These are phyloP conservation scores for Venturia pyrina DNA, from an alignment of 2,329 filamentous ascomycete genomes.

Conservation along the genomic window DNA sequence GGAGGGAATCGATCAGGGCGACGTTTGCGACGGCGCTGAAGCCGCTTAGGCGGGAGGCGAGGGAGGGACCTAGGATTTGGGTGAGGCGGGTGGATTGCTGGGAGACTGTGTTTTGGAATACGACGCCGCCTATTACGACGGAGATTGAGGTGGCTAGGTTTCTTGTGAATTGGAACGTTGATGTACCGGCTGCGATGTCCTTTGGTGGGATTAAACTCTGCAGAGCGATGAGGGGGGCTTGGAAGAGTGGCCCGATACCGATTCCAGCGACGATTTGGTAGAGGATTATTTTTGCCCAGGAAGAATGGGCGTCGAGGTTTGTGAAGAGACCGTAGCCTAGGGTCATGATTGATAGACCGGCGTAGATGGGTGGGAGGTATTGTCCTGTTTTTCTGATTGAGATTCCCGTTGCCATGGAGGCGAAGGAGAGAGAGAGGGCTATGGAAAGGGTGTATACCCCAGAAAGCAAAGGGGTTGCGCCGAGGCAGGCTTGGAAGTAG, in stretches of 20 bases:
- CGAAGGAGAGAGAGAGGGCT: slow-evolving; percentile 55
- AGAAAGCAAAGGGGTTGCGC: slow-evolving; percentile 57
- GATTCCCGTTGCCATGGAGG: slow-evolving; percentile 48
- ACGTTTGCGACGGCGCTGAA: slow-evolving; percentile 47
- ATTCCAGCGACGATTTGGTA: slow-evolving; percentile 55
- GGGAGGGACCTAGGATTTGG: slow-evolving; percentile 36
- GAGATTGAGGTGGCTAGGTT: slow-evolving; percentile 55
- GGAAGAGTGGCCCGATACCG: slow-evolving; percentile 55
- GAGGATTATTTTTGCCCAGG: slow-evolving; percentile 29
- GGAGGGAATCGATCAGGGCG: slow-evolving; percentile 39
- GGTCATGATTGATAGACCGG: slow-evolving; percentile 28
- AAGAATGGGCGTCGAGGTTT: slow-evolving; percentile 24
- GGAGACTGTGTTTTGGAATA: slow-evolving; percentile 62
- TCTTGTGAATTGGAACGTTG: slow-evolving; percentile 52
- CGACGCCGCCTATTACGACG: slow-evolving; percentile 58
- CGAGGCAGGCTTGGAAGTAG: slow-evolving; percentile 71
- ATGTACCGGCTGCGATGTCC: slow-evolving; percentile 52
- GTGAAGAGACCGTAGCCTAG: slow-evolving; percentile 30
- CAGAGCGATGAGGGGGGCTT: slow-evolving; percentile 52
- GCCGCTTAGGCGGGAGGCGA: slow-evolving; percentile 42
- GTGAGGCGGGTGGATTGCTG: slow-evolving; percentile 37
- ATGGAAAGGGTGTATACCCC: slow-evolving; percentile 67
- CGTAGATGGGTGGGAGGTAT: slow-evolving; percentile 25
- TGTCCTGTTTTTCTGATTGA: slow-evolving; percentile 18
- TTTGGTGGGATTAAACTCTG: slow-evolving; percentile 47